These are phyloP conservation scores for Diddensiella santjacobensis DNA, from an alignment of 805 yeast species.

Conservation along the genomic window DNA sequence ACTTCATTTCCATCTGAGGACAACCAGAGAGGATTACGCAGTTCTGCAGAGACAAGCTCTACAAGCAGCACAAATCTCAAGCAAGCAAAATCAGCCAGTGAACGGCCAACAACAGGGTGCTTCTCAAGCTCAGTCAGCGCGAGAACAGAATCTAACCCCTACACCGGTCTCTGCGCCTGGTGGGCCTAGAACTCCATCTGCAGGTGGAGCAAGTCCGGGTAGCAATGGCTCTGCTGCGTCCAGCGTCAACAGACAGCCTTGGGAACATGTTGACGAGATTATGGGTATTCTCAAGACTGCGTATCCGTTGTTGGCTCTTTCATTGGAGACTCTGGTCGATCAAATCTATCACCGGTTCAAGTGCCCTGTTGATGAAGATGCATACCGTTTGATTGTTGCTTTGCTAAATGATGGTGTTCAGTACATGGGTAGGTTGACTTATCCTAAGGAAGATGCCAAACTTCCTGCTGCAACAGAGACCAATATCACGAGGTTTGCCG, in stretches of 20 bases:
- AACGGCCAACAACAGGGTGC: not conserved
- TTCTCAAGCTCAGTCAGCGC: not conserved
- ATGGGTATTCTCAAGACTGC: constrained; percentile 96
- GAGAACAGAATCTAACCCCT: constrained; percentile 1
- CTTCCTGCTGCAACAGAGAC: constrained; percentile 90
- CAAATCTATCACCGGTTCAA: constrained; percentile 93
- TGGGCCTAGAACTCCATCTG: constrained; percentile 3
- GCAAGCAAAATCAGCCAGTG: not conserved
- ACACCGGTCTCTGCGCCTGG: constrained; percentile 6
- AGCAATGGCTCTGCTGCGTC: constrained; percentile 10
- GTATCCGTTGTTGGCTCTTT: constrained; percentile 86
- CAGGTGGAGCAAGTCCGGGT: constrained; percentile 2
- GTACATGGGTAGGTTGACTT: constrained; percentile 77
- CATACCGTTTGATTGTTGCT: constrained; percentile 89
- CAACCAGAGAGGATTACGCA: constrained; percentile 90
- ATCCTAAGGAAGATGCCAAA: constrained; percentile 82
- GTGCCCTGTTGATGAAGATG: constrained; percentile 92
- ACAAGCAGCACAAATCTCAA: constrained; percentile 41
- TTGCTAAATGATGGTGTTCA: constrained; percentile 90
- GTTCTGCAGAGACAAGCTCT: constrained; percentile 75
- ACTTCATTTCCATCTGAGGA: constrained; percentile 88
- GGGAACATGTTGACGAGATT: constrained; percentile 90
- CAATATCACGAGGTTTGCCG: constrained; percentile 84
- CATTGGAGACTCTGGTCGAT: constrained; percentile 91
- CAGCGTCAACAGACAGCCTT: constrained; percentile 61